Percentiles rank a stretch among this genome's conserved stretches.
phyloP scores from a whole-genome alignment of 768 basidiomycete genomes.

The Agrocybe pediades region DNA sequence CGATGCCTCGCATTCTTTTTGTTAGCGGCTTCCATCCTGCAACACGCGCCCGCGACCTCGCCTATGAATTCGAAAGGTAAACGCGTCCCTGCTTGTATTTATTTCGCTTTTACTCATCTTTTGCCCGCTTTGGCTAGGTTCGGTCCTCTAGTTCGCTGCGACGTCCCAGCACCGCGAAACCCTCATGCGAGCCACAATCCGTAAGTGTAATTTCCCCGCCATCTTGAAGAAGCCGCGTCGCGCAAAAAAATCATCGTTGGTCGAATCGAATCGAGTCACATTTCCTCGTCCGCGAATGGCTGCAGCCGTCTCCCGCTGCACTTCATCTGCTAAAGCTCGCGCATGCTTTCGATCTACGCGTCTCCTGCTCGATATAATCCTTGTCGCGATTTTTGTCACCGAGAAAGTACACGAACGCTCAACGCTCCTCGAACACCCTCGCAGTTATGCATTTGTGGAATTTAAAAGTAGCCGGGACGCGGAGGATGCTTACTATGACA shows the following conservation, averaged over 20 bases:
- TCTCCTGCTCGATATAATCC: conserved; percentile 14
- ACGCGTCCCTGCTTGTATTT: conserved; percentile 16
- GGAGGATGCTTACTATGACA: conserved; percentile 40
- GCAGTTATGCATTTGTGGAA: conserved; percentile 42
- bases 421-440: conserved; percentile 30
- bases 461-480: conserved; percentile 37
- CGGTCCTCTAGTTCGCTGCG: conserved; percentile 84
- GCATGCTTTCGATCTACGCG: background rate
- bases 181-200: conserved; percentile 74
- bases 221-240: conserved; percentile 19
- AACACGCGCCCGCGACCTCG: conserved; percentile 84
- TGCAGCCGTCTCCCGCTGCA: conserved; percentile 5
- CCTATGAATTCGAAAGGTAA: conserved; percentile 86
- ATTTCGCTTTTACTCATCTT: background rate
- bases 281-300: conserved; percentile 8
- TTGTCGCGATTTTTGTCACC: conserved; percentile 18
- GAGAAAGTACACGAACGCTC: conserved; percentile 32
- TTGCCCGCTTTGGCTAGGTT: conserved; percentile 45
- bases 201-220: conserved; percentile 57
- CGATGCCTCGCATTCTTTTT: conserved; percentile 80
- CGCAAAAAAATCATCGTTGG: conserved; percentile 11
- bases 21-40: conserved; percentile 83
- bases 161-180: conserved; percentile 86
- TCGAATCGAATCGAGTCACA: conserved; percentile 11
- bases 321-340: background rate